Base-by-base conservation (phyloP, 139 green algal genomes). In the Auxenochlorella protothecoides region DNA sequence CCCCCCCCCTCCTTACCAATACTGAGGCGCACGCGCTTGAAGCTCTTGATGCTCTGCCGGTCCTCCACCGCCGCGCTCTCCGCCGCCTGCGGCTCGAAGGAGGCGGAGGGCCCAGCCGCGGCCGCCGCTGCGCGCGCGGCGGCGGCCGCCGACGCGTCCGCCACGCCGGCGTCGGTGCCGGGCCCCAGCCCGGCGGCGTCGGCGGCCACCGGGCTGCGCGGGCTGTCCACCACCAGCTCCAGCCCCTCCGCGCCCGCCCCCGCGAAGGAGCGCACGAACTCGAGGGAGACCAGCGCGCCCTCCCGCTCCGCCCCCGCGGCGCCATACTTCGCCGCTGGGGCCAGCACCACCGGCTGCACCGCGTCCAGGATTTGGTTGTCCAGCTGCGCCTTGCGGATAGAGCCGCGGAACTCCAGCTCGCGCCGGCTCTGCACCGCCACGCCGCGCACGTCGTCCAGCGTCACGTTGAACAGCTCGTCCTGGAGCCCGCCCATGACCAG, bases 281-380 rank as follows among this genome's bases (percentile, higher is more conserved):
- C 61, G 72, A 85, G 83, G 65, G 66, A 68, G 56, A 90, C 69
- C 5, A 89, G 79, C 13, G 83, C 75, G 3, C 63, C 65, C 16
- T 79, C 71, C 16, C 44, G 65, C 11, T 60, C 44, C 4, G 57
- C 71, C 3, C 72, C 63, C 10, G 63, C 27, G 52, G 70, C 59
- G 12, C 61, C 60, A n/a, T 74, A 71, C 59, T 79, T 70, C 13
- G 74, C 75, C 7, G 83, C 77, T 8, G 85, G 84, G 6, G 86
- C 84, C 68, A 96, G 80, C 68, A 96, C 89, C 59, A 96, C 89
- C 0, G 90, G 90, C 68, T 91, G 81, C 8, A 74, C 80, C 13
- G 90, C 88, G 65, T 91, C 85, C 64, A 96, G 80, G 78, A 92
- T 83, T 80, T 96, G 90, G 81, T 96, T 93, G 85, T 96, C 90